Evolutionary conservation across 352 stramenopile species (phyloP), one percentile per base, ranked within the genome.

Genomic region (Globisporangium heterothallicum): DNA sequence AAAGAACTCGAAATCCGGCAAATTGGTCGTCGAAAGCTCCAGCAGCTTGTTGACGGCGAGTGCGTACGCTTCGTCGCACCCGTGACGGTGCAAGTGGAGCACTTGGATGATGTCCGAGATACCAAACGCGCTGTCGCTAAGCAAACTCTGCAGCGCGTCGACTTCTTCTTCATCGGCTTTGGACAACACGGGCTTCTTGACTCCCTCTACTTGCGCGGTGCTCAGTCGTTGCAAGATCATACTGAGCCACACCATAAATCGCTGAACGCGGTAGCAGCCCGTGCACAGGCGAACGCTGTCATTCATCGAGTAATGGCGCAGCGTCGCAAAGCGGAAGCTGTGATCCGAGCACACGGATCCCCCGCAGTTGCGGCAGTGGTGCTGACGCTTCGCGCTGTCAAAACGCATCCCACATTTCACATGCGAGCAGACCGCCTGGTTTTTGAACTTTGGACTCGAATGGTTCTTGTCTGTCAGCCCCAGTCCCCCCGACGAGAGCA

Each of bases 1-100:
- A 58, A 92, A 92, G 41, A 92, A 92, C 59, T 92, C 81, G 34
- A 92, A 92, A 59, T 92, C 81, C 9, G 76, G 58, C 35, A 92
- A 36, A 51, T 86, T 87, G 13, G 67, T 63, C 10, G 61, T 54
- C 36, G 78, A 70, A 18, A 90, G 61, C 49, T 84, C 72, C 52
- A 92, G 58, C 22, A 92, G 56, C 50, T 90, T 89, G 58, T 79
- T 75, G 34, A 89, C 76, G 9, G 77, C 75, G 22, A 76, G 61
- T 21, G 67, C 65, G 44, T 92, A 92, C 29, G 80, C 78, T 57
- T 88, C 74, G 46, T 92, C 81, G 36, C 72, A 78, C 10, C 77
- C 74, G 44, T 90, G 74, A 29, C 81, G 78, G 58, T 89, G 81
- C 46, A 92, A 64, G 66, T 92, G 81, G 27, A 92, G 72, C 35